Conservation (phyloP, 2,329 filamentous ascomycete species). For the Colletotrichum lindemuthianum region DNA sequence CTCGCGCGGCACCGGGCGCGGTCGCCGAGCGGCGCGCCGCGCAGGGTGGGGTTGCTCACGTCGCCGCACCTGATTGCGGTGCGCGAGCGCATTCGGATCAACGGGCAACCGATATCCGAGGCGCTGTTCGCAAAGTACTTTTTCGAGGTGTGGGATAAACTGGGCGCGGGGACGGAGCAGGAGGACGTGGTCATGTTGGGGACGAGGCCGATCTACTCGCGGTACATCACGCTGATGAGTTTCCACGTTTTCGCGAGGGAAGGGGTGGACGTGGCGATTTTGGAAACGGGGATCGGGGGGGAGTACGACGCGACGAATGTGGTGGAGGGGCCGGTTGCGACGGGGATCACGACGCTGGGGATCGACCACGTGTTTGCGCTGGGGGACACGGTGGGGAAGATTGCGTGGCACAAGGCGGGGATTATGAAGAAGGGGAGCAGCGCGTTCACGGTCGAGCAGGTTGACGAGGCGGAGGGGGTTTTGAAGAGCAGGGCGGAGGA, state of each 20-base stretch:
- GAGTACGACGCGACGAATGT: slow-evolving; percentile 95
- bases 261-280: slow-evolving; percentile 79
- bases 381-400: slow-evolving; percentile 80
- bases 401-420: slow-evolving; percentile 91
- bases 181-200: slow-evolving; percentile 63
- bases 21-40: slow-evolving; percentile 39
- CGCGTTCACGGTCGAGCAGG: slow-evolving; percentile 47
- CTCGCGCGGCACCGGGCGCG: slow-evolving; percentile 51
- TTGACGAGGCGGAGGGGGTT: slow-evolving; percentile 58
- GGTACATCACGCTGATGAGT: slow-evolving; percentile 88
- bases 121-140: slow-evolving; percentile 79
- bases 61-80: slow-evolving; percentile 87
- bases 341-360: slow-evolving; percentile 81
- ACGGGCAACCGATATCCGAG: slow-evolving; percentile 76
- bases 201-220: slow-evolving; percentile 90
- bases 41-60: slow-evolving; percentile 78
- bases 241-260: slow-evolving; percentile 84
- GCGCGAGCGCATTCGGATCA: slow-evolving; percentile 84
- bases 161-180: slow-evolving; percentile 52
- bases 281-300: slow-evolving; percentile 95
- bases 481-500: slow-evolving; percentile 68
- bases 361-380: slow-evolving; percentile 88
- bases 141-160: slow-evolving; percentile 82
- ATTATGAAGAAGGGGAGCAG: slow-evolving; percentile 75
- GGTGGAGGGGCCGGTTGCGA: slow-evolving; percentile 62